A percentile compares a stretch with the other conserved stretches of the same genome.
These are phyloP conservation scores for Colletotrichum liaoningense DNA, from an alignment of 2,329 filamentous ascomycete species.

Conservation along the genomic window DNA sequence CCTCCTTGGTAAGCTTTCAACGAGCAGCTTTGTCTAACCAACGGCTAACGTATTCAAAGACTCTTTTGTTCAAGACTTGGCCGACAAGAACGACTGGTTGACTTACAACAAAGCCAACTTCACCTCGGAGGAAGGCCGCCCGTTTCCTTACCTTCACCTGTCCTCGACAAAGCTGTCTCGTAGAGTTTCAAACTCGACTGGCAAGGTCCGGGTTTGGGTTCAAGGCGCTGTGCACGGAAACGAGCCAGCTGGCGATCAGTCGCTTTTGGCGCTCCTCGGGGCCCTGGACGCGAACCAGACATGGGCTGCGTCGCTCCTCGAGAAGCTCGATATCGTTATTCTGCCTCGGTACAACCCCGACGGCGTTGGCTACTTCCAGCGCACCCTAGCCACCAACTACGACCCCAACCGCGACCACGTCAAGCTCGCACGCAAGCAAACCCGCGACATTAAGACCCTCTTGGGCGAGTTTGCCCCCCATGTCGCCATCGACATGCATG, in stretches of 20 bases:
- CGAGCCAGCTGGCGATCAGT: conserved; percentile 47
- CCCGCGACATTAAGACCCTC: conserved; percentile 44
- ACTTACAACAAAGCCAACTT: conserved; percentile 40
- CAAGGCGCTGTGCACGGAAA: conserved; percentile 48
- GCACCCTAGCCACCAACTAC: conserved; percentile 43
- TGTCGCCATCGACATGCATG: conserved; percentile 47
- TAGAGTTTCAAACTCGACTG: conserved; percentile 28
- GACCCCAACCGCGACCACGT: conserved; percentile 48
- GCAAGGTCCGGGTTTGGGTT: conserved; percentile 45
- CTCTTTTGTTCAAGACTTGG: conserved; percentile 38
- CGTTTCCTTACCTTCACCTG: conserved; percentile 39
- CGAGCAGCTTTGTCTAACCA: too few species aligned
- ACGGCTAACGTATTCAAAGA: conserved; percentile 20
- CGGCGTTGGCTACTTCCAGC: conserved; percentile 48
- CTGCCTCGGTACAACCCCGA: conserved; percentile 48
- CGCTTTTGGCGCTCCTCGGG: conserved; percentile 44
- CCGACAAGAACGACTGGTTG: conserved; percentile 40
- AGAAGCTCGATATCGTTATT: conserved; percentile 44
- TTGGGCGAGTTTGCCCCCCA: conserved; percentile 44
- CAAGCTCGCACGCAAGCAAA: conserved; percentile 47
- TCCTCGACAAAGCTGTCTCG: conserved; percentile 20
- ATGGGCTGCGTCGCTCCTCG: conserved; percentile 43
- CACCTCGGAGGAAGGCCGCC: conserved; percentile 40
- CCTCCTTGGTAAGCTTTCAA: conserved; percentile 12
- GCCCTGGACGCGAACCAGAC: conserved; percentile 43